Conservation (phyloP, 148 eudicot genomes). For the Drosera capensis region DNA sequence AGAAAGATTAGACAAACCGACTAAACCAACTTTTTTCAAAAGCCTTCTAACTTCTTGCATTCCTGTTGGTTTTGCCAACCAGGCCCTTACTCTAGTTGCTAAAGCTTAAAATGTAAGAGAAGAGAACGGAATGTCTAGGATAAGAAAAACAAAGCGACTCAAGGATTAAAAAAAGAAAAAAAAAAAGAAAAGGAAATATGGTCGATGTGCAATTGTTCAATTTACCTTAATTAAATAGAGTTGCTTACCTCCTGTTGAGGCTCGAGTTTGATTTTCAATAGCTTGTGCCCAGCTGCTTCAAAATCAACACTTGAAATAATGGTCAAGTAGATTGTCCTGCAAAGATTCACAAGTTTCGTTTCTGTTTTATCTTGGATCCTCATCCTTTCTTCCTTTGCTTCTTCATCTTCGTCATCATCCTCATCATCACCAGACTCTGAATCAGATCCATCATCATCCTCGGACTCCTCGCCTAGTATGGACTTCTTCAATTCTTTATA, state of each 20-base stretch:
- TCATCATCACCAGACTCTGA: constrained; percentile 57
- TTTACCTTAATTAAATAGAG: not conserved
- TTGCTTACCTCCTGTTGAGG: constrained; percentile 83
- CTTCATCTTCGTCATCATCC: constrained; percentile 31
- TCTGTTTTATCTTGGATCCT: constrained; percentile 74
- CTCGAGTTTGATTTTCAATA: constrained; percentile 84
- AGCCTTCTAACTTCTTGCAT: no score
- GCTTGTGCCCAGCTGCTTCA: constrained; percentile 96
- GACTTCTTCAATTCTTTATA: constrained; percentile 76
- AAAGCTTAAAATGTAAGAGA: no score
- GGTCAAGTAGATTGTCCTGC: constrained; percentile 85
- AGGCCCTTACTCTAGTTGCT: no score
- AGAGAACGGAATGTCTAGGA: no score
- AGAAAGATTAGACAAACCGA: no score
- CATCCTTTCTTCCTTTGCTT: constrained; percentile 63
- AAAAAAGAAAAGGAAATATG: no score
- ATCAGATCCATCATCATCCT: constrained; percentile 56
- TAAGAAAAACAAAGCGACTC: no score
- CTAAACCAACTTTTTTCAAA: no score
- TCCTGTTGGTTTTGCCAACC: no score
- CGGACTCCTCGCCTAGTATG: constrained; percentile 84
- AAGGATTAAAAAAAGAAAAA: no score
- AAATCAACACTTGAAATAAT: constrained; percentile 99
- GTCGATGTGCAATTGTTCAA: no score
- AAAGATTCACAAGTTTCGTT: constrained; percentile 84